Evolutionary conservation across 371 early-diverging fungal genomes (phyloP), one percentile per base, ranked within the genome.

Genomic region (Polyrhizophydium stewartii): DNA sequence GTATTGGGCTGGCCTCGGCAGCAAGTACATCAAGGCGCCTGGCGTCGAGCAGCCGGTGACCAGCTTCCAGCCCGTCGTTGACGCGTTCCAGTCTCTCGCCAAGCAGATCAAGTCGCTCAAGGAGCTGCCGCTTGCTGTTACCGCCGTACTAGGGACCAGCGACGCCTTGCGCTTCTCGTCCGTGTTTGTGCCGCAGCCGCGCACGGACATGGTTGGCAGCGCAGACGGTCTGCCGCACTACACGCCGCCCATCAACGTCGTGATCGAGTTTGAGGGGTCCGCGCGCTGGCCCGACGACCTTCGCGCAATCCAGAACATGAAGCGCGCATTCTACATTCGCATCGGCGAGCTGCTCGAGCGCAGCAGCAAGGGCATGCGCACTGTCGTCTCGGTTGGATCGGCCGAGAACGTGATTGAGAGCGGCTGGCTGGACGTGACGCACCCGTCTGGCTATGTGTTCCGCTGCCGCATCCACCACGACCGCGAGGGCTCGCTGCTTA

Each of bases 221-320:
- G 12, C 30, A 0, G 67, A 62, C n/a, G 62, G 61, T 9, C 62
- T 62, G 49, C 3, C 62, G 21, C 67, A 62, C 3, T 55, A 40
- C 41, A 10, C 37, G 17, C 64, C 61, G 28, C 62, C 66, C 2
- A 73, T 92, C 58, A 89, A 91, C 50, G 85, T 92, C 0, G 68
- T 91, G 7, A 76, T 97, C 21, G 89, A 92, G 61, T 88, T 96
- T 69, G 92, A 94, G 64, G 61, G 80, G 5, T 91, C 93, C 19
- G 74, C 75, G 30, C 84, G 88, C 60, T 97, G 96, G 94, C 97
- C 97, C 22, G 89, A 90, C 65, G 91, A 94, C 60, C 72, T 93
- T 1, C 70, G 63, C 2, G 94, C 95, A 1, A 76, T 97, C 43
- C 91, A 92, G 77, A 87, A 89, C 45, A 88, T 94, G 77, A 97